Percentiles rank a stretch among this genome's conserved stretches.
Evolutionary conservation across 352 stramenopile genomes (phyloP).

Genomic region (Synura sp.): DNA sequence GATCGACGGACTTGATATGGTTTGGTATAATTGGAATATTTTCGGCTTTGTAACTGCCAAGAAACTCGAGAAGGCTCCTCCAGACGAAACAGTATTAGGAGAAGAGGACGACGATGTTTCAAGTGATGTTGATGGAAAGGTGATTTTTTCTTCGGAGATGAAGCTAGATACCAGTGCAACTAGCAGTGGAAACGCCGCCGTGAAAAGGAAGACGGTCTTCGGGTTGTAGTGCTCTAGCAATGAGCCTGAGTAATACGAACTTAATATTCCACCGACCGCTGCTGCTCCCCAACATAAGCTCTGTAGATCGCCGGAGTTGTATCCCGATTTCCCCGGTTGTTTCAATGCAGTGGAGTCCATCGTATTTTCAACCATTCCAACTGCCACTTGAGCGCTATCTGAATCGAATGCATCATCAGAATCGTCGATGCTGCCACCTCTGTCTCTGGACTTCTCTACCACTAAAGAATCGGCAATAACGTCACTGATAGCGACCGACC

Average conservation of each 20-base stretch:
- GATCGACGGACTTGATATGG: slow-evolving; percentile 76
- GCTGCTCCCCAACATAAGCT: slow-evolving; percentile 88
- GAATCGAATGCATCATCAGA: slow-evolving; percentile 44
- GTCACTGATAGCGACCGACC: slow-evolving; percentile 85
- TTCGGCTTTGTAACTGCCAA: slow-evolving; percentile 52
- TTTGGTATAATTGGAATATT: slow-evolving; percentile 60
- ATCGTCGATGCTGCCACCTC: not conserved
- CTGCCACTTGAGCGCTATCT: slow-evolving; percentile 43
- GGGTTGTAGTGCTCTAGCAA: slow-evolving; percentile 80
- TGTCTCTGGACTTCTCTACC: slow-evolving; percentile 77
- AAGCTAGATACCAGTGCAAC: slow-evolving; percentile 76
- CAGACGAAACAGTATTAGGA: slow-evolving; percentile 45
- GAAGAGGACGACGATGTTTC: not conserved
- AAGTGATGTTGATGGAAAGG: no score
- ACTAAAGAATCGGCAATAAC: slow-evolving; percentile 93
- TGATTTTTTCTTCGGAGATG: slow-evolving; percentile 87
- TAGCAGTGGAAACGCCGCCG: slow-evolving; percentile 73
- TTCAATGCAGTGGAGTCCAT: not conserved
- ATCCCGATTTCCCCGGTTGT: slow-evolving; percentile 52
- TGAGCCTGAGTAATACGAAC: slow-evolving; percentile 80
- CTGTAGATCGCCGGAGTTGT: slow-evolving; percentile 79
- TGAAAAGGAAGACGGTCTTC: slow-evolving; percentile 83
- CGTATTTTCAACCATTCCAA: not conserved
- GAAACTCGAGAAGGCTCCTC: no score
- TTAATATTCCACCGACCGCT: slow-evolving; percentile 80